phyloP scores from a whole-genome alignment of 75 land plant genomes.

The Selaginella tamariscina region DNA sequence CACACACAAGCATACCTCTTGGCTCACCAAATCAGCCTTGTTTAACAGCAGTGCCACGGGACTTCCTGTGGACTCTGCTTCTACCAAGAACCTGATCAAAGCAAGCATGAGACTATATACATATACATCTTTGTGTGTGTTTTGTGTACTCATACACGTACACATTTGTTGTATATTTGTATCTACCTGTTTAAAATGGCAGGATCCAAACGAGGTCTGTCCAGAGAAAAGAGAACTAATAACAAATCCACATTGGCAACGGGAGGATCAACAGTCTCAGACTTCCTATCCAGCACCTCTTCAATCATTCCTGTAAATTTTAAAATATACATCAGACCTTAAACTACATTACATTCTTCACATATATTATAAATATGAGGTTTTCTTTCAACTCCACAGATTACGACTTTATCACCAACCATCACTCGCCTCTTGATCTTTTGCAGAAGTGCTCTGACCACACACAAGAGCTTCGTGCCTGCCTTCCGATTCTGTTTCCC shows the following conservation, averaged over 20 bases:
- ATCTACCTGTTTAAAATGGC: conserved; percentile 44
- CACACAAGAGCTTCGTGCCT: conserved; percentile 69
- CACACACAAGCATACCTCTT: conserved; percentile 36
- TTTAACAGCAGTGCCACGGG: conserved; percentile 67
- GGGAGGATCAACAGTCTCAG: conserved; percentile 71
- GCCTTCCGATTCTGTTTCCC: conserved; percentile 16
- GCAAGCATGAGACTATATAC: no score
- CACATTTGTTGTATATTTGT: no score
- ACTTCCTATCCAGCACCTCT: conserved; percentile 56
- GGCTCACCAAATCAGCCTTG: conserved; percentile 56
- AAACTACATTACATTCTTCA: no score
- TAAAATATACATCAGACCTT: no score
- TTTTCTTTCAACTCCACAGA: conserved; percentile 84
- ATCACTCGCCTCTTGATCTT: conserved; percentile 75
- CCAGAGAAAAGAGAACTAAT: conserved; percentile 70
- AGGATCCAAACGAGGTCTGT: conserved; percentile 67
- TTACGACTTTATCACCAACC: conserved; percentile 82
- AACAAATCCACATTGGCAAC: conserved; percentile 90
- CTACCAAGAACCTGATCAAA: conserved; percentile 63
- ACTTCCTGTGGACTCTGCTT: conserved; percentile 86
- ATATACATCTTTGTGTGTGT: no score
- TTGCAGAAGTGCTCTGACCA: conserved; percentile 76
- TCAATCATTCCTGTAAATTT: conserved; percentile 93
- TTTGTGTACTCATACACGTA: no score
- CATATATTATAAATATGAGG: no score